Evolutionary conservation across 306 rosid species (phyloP).

Genomic region (Cicer yamashitae): DNA sequence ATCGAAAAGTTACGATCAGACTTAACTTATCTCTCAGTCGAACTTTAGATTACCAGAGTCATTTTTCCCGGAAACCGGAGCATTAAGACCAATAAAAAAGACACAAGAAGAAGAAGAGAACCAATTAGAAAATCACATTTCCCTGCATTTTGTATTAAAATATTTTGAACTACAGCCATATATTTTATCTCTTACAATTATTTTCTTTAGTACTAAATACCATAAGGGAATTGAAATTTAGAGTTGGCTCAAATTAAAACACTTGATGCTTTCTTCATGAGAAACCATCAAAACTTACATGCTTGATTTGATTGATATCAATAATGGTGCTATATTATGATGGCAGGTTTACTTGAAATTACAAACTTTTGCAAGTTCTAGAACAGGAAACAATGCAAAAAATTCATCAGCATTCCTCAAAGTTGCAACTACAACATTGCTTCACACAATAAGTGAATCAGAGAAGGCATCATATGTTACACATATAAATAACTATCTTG

Average conservation of each 20-base stretch:
- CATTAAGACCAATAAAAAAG: not conserved
- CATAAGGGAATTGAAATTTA: not conserved
- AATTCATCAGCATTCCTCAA: conserved; percentile 90
- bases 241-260: not conserved
- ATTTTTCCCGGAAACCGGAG: too few relatives aligned
- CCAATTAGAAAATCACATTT: not conserved
- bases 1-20: too few relatives aligned
- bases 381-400: conserved; percentile 73
- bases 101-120: not conserved
- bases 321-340: conserved; percentile 4
- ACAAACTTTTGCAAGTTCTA: conserved; percentile 77
- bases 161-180: conserved; percentile 16
- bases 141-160: not conserved
- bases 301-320: conserved; percentile 18
- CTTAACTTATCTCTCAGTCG: too few relatives aligned
- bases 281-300: conserved; percentile 13
- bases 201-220: not conserved
- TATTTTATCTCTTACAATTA: not conserved
- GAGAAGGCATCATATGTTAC: conserved; percentile 96
- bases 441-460: conserved; percentile 97
- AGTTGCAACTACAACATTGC: conserved; percentile 94
- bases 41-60: too few relatives aligned
- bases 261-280: not conserved
- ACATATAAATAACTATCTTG: conserved; percentile 91
- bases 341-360: conserved; percentile 64